Evolutionary conservation across 768 basidiomycete genomes (phyloP).

Genomic region (Podaxis pistillaris): DNA sequence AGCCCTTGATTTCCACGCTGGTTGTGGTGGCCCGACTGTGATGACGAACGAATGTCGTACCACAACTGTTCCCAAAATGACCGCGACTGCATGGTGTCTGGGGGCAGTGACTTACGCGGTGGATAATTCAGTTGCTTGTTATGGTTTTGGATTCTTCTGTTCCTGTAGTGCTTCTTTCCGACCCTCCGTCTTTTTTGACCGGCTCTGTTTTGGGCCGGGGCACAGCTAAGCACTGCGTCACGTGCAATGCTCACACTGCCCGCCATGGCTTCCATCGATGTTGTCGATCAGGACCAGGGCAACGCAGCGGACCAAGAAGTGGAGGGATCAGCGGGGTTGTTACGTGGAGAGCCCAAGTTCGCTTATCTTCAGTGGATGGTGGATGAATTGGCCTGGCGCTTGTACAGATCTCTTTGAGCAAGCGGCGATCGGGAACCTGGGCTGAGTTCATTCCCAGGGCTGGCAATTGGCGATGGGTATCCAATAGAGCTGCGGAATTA

Average conservation of each 20-base stretch:
- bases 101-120: background rate
- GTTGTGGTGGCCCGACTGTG: background rate
- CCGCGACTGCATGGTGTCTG: background rate
- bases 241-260: background rate
- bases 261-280: background rate
- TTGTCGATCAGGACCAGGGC: background rate
- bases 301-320: background rate
- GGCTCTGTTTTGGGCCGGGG: background rate
- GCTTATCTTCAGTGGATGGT: background rate
- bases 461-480: background rate
- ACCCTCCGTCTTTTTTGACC: background rate
- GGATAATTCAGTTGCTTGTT: background rate
- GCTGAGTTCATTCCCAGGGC: background rate
- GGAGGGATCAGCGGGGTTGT: background rate
- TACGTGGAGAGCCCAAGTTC: background rate
- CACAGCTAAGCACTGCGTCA: background rate
- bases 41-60: conserved; percentile 4
- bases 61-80: conserved; percentile 3
- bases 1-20: background rate
- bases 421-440: background rate
- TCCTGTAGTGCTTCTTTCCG: background rate
- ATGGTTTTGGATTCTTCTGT: background rate
- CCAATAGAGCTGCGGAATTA: background rate
- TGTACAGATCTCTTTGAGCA: background rate
- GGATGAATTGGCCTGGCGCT: background rate